These are phyloP conservation scores for Pleodorina starrii DNA, from an alignment of 139 green algal genomes.

Conservation along the genomic window DNA sequence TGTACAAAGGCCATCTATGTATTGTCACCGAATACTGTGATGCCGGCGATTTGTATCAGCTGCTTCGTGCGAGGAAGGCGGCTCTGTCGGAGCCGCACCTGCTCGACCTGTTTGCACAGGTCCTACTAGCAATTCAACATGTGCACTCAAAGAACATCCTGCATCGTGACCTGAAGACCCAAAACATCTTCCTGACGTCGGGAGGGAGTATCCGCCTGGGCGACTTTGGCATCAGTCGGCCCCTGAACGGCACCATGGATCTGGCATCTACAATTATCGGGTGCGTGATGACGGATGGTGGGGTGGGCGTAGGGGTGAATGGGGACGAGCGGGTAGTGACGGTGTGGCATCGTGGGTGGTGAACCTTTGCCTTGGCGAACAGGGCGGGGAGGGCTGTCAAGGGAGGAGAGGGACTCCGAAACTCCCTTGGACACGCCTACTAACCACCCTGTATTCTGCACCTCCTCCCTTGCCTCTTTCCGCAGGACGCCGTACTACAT, in stretches of 20 bases:
- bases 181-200: constrained; percentile 60
- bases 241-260: constrained; percentile 56
- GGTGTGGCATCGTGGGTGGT: too few species aligned
- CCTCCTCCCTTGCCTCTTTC: too few species aligned
- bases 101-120: constrained; percentile 64
- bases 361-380: too few species aligned
- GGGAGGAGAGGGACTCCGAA: too few species aligned
- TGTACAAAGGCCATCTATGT: constrained; percentile 71
- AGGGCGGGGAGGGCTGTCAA: too few species aligned
- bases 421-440: too few species aligned
- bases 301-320: too few species aligned
- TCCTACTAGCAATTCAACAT: constrained; percentile 60
- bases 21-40: constrained; percentile 83
- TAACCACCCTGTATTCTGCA: too few species aligned
- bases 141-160: constrained; percentile 69
- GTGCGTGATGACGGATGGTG: too few species aligned
- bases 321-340: too few species aligned
- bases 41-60: constrained; percentile 71
- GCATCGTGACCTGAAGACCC: constrained; percentile 73
- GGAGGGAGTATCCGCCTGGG: constrained; percentile 70
- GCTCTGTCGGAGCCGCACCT: constrained; percentile 63
- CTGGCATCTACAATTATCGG: constrained; percentile 74
- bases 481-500: constrained; percentile 83
- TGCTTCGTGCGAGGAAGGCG: constrained; percentile 57
- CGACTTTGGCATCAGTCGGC: constrained; percentile 73